Evolutionary conservation across 176 grass and related monocot species (phyloP), one percentile per base, ranked within the genome.

Genomic region (Eleusine indica): DNA sequence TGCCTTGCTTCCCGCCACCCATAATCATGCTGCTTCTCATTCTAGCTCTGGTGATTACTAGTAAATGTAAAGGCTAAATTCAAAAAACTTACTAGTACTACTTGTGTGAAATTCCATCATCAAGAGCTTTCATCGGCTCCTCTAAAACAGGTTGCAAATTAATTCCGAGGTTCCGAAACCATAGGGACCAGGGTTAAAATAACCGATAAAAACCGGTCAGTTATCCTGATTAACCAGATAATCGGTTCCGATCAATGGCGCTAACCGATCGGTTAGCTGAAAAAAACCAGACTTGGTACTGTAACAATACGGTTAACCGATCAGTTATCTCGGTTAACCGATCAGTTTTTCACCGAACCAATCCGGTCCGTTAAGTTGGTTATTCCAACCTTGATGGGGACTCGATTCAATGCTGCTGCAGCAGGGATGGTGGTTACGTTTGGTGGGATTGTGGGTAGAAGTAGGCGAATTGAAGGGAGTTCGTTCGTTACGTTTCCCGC

Each of bases 401-500:
- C 1, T 25, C 22, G 37, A 38, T 48, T 84, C 38, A 73, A 84
- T 67, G 58, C 61, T 4, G 78, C 35, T 1, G 71, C 43, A 35
- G 39, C 4, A 25, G 47, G 66, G 25, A 60, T 60, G 21, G 21
- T 22, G 57, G 21, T 22, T 60, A 22, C 7, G 57, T 60, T 22
- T 3, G 57, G 57, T 60, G 6, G 21, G 7, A 15, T 43, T 5
- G 42, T 8, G 32, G 32, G 32, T 35, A 2, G 32, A n/a, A n/a
- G 5, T 7, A 58, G 72, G 0, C 7, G 57, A 82, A 78, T 40
- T 72, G 25, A 78, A 74, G 39, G 47, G 58, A 42, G 66, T 73
- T 41, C 73, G 66, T 73, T 41, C 73, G 30, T 90, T 74, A 61
- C 68, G 77, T 90, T 86, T 74, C 84, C 74, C 68, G 68, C 74